Evolutionary conservation across 148 eudicot genomes (phyloP), one percentile per base, ranked within the genome.

Genomic region (Polygonum aviculare): DNA sequence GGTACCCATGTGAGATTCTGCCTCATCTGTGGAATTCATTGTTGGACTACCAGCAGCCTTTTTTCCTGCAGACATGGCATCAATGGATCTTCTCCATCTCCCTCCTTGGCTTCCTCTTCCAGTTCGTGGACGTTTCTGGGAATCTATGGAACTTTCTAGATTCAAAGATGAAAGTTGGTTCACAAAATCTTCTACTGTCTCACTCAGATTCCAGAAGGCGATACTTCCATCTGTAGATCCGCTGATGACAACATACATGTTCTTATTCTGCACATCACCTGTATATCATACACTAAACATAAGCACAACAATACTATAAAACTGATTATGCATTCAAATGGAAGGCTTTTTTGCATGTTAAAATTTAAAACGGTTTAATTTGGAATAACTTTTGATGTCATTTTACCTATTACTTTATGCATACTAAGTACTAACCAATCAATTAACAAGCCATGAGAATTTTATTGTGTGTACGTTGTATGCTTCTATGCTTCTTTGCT

Each of bases 81-180:
- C 86, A 51, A 85, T 69, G 59, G 93, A 83, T 83, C 92, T 86
- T 94, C 99, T 86, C 94, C 94, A 83, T 54, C 99, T 84, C 77
- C 99, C 99, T 79, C 99, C 99, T 86, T 95, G 99, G 89, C 99
- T 95, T 84, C 99, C 99, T 85, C 99, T 93, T 69, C 99, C 99
- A 55, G 99, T 95, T 38, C 94, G 94, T 75, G 99, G 99, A 41
- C 99, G 86, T 83, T 86, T 89, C 87, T 95, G 96, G 81, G 78
- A 81, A 75, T 93, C 93, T 31, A 80, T 77, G 36, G 80, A 80
- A 72, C 88, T 87, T 49, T 88, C 87, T 78, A 83, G 36, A 78
- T 86, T 82, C 76, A 89, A 84, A 76, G 84, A 77, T 75, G 98
- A 80, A 47, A 88, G 38, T 74, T 81, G 85, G 76, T 70, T 83